Evolutionary conservation across 83 land plant species (phyloP).

Genomic region (Picea engelmannii): DNA sequence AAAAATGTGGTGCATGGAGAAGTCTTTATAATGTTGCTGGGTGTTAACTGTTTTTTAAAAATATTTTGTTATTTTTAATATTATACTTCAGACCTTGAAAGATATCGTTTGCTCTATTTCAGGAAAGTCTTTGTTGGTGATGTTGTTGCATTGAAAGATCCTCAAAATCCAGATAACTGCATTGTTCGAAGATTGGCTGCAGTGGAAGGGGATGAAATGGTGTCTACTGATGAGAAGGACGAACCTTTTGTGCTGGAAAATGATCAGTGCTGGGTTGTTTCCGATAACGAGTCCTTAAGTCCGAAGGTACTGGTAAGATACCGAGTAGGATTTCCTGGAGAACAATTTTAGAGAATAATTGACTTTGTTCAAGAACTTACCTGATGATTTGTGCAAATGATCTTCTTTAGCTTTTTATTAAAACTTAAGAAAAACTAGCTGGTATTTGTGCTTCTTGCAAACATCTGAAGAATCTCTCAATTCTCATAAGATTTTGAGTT

Average conservation of each 20-base stretch:
- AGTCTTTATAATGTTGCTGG: background rate
- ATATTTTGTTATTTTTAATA: background rate
- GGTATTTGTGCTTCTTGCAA: background rate
- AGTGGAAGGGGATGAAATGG: conserved; percentile 84
- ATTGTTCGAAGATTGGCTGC: conserved; percentile 86
- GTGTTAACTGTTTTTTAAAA: background rate
- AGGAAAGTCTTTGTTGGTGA: conserved; percentile 86
- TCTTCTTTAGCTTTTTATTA: background rate
- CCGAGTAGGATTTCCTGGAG: background rate
- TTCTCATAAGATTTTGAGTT: background rate
- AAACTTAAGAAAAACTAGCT: background rate
- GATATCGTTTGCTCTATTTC: conserved; percentile 12
- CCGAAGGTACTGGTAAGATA: conserved; percentile 59
- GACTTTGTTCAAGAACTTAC: background rate
- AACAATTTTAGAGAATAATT: background rate
- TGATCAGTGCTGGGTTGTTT: conserved; percentile 83
- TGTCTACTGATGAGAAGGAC: conserved; percentile 78
- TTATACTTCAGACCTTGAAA: background rate
- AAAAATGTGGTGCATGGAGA: background rate
- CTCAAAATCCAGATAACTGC: conserved; percentile 50
- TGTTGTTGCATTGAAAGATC: conserved; percentile 80
- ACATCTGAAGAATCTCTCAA: background rate
- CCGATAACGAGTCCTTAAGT: conserved; percentile 71
- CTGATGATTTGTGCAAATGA: background rate
- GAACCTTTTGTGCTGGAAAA: conserved; percentile 71